Percentiles rank a stretch among this genome's conserved stretches.
Evolutionary conservation across 2,329 filamentous ascomycete genomes (phyloP).

Genomic region (Chrysosporium keratinophilum): DNA sequence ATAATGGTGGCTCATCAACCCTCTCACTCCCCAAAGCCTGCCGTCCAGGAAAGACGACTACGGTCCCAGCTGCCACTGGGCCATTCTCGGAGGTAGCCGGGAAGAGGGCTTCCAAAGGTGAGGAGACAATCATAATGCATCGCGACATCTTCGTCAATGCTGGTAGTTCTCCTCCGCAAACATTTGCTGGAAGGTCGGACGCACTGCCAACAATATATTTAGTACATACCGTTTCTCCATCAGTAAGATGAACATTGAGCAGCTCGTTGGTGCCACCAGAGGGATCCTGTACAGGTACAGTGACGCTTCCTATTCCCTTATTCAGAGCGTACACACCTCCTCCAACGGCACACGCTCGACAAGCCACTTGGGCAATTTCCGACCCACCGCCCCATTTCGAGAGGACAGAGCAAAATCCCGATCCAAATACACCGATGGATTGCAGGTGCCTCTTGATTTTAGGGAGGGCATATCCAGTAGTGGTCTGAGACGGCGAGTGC

Average conservation of each 20-base stretch:
- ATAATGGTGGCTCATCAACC: constrained; percentile 39
- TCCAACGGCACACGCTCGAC: constrained; percentile 80
- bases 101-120: constrained; percentile 57
- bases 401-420: constrained; percentile 79
- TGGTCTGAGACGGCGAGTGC: constrained; percentile 43
- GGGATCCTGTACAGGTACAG: constrained; percentile 4
- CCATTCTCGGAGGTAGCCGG: constrained; percentile 61
- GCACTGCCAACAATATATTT: constrained; percentile 29
- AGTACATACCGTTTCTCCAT: constrained; percentile 30
- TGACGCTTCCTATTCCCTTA: constrained; percentile 48
- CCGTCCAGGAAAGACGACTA: constrained; percentile 33
- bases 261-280: constrained; percentile 15
- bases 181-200: constrained; percentile 29
- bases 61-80: constrained; percentile 59
- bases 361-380: constrained; percentile 83
- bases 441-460: constrained; percentile 68
- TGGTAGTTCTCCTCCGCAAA: constrained; percentile 9
- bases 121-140: constrained; percentile 59
- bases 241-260: constrained; percentile 26
- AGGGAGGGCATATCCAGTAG: constrained; percentile 59
- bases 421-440: constrained; percentile 78
- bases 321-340: constrained; percentile 83
- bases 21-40: constrained; percentile 21
- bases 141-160: constrained; percentile 41
- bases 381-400: constrained; percentile 87